Percentiles rank a stretch among this genome's conserved stretches.
phyloP scores from a whole-genome alignment of 73 alveolate species.

The Stentor coeruleus region DNA sequence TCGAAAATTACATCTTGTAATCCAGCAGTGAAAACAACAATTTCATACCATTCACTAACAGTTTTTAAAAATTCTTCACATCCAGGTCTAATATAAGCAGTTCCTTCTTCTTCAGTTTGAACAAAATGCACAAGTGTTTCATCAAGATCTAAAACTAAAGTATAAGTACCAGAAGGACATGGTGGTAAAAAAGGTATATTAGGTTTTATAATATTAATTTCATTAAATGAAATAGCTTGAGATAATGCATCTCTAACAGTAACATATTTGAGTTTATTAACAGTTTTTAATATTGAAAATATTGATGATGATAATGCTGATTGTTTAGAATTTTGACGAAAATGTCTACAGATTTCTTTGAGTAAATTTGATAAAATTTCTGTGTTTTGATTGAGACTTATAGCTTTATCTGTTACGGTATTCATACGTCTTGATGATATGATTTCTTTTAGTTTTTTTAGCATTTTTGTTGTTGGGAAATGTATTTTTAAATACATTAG shows the following conservation, averaged over 20 bases:
- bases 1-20: constrained; percentile 53
- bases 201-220: background rate
- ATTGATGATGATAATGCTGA: background rate
- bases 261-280: background rate
- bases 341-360: constrained; percentile 7
- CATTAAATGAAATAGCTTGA: background rate
- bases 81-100: constrained; percentile 85
- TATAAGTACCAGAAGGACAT: constrained; percentile 12
- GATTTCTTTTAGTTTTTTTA: constrained; percentile 28
- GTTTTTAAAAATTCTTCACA: constrained; percentile 81
- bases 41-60: constrained; percentile 82
- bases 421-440: constrained; percentile 30
- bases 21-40: constrained; percentile 98
- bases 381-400: background rate
- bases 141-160: constrained; percentile 49
- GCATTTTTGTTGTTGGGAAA: constrained; percentile 25
- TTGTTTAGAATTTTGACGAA: background rate
- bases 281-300: background rate
- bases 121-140: constrained; percentile 44
- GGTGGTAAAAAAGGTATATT: constrained; percentile 34
- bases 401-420: constrained; percentile 5
- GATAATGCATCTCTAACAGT: background rate
- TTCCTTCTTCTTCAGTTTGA: constrained; percentile 49
- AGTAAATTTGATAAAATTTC: background rate
- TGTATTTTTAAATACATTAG: constrained; percentile 46